Percentiles rank a stretch among this genome's conserved stretches.
phyloP scores from a whole-genome alignment of 306 rosid species.

The Erythrophleum fordii region DNA sequence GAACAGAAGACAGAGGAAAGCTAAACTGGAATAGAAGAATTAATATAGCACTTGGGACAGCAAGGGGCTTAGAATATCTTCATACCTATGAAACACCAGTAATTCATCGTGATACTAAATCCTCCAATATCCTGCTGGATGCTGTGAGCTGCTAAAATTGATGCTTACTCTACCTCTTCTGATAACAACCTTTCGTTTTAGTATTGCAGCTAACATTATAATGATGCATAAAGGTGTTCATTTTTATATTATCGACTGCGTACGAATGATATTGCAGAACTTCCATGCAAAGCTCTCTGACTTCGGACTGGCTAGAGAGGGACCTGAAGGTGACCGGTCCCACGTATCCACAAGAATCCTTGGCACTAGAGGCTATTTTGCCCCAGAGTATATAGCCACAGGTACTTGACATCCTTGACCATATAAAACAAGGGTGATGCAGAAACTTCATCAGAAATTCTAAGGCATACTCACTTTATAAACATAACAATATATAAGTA shows the following conservation, averaged over 20 bases:
- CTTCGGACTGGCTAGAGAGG: conserved; percentile 56
- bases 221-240: background rate
- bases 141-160: conserved; percentile 45
- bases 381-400: conserved; percentile 49
- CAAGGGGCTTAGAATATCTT: conserved; percentile 56
- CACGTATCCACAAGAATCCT: conserved; percentile 45
- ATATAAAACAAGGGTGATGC: background rate
- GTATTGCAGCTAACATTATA: background rate
- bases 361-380: conserved; percentile 60
- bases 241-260: conserved; percentile 2
- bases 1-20: conserved; percentile 35
- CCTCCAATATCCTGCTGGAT: conserved; percentile 59
- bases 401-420: conserved; percentile 34
- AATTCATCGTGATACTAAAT: conserved; percentile 61
- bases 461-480: background rate
- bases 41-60: conserved; percentile 55
- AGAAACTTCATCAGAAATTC: background rate
- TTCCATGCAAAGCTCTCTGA: conserved; percentile 54
- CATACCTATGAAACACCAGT: conserved; percentile 52
- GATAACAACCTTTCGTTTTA: background rate
- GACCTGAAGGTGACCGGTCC: conserved; percentile 47
- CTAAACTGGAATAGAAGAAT: conserved; percentile 56
- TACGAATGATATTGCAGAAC: conserved; percentile 38
- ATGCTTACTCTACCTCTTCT: conserved; percentile 2
- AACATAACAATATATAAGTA: background rate